Base-by-base conservation (phyloP, 345 rosid genomes). In the Turritis glabra region DNA sequence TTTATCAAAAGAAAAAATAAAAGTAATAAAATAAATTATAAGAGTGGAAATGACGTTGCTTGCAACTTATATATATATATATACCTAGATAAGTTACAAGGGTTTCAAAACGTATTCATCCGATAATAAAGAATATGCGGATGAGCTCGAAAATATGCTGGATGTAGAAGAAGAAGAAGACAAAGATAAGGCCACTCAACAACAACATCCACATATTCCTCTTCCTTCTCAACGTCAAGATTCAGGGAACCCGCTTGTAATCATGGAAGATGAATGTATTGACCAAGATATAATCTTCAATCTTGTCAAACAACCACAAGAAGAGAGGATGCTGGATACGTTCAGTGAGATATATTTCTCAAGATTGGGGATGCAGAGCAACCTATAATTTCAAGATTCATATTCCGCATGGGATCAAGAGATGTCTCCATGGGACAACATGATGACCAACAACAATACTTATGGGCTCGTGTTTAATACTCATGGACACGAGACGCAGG, bases 241-340 rank as follows among this genome's bases (percentile, higher is more conserved):
- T 62, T 63, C 37, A 17, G 37, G 23, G 37, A 46, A 7, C 12
- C 27, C 2, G 8, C 55, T 27, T 18, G 10, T 27, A 27, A 3
- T 62, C 10, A n/a, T 10, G 53, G 67, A 63, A 63, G 53, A 63
- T 43, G 38, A 26, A 8, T 26, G 3, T 63, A 25, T 62, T 41
- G 21, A 26, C 50, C 52, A 41, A 62, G 67, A 62, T 41, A 18
- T 1, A 10, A 17, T 41, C 32, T 43, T n/a, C 10, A 1, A 62
- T 25, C 25, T 52, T 12, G 38, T 33, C 38, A 33, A 13, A 26
- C 30, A 51, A 22, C 14, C 0, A 5, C 1, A 23, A 23, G 7
- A 51, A 51, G 4, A 51, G 46, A 41, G 7, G 46, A 41, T 14
- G 18, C 2, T 15, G 5, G 15, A 41, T 12, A 38, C 43, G 14